Percentiles rank a stretch among this genome's conserved stretches.
phyloP scores from a whole-genome alignment of 352 stramenopile species.

The Phytophthora constricta region DNA sequence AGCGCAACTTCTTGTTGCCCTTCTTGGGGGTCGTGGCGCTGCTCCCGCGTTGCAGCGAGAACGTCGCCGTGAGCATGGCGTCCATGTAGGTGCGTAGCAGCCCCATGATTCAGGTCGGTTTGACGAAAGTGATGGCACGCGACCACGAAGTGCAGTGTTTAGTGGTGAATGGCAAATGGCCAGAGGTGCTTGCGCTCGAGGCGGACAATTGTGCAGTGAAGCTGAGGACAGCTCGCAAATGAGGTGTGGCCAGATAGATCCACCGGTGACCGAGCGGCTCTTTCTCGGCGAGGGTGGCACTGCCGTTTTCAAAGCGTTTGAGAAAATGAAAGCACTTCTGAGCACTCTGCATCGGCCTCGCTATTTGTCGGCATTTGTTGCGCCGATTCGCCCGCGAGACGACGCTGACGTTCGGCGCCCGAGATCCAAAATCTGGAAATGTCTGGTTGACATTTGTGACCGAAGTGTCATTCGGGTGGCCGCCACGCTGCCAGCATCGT shows the following conservation, averaged over 20 bases:
- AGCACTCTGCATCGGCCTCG: no score
- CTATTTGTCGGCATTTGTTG: no score
- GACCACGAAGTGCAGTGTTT: slow-evolving; percentile 4
- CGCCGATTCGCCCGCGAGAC: not conserved
- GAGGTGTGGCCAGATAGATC: slow-evolving; percentile 34
- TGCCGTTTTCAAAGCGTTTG: slow-evolving; percentile 26
- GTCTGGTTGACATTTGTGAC: not conserved
- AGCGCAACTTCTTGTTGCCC: slow-evolving; percentile 19
- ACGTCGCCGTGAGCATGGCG: slow-evolving; percentile 37
- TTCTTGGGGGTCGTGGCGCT: slow-evolving; percentile 30
- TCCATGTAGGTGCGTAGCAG: slow-evolving; percentile 44
- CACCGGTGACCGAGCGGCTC: slow-evolving; percentile 6
- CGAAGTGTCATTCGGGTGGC: not conserved
- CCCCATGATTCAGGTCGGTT: slow-evolving; percentile 25
- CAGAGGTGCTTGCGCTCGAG: slow-evolving; percentile 4
- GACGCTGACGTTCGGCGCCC: not conserved
- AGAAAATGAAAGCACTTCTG: slow-evolving; percentile 9
- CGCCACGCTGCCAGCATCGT: not conserved
- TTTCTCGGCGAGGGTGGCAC: slow-evolving; percentile 28
- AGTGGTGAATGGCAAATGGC: no score
- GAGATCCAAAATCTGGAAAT: slow-evolving; percentile 4
- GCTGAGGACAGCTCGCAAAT: slow-evolving; percentile 5
- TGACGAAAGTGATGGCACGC: not conserved
- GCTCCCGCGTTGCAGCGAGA: slow-evolving; percentile 17
- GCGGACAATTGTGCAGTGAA: slow-evolving; percentile 34